A percentile compares a stretch with the other conserved stretches of the same genome.
Evolutionary conservation across 2,329 filamentous ascomycete species (phyloP).

Genomic region (Neofusicoccum sp.): DNA sequence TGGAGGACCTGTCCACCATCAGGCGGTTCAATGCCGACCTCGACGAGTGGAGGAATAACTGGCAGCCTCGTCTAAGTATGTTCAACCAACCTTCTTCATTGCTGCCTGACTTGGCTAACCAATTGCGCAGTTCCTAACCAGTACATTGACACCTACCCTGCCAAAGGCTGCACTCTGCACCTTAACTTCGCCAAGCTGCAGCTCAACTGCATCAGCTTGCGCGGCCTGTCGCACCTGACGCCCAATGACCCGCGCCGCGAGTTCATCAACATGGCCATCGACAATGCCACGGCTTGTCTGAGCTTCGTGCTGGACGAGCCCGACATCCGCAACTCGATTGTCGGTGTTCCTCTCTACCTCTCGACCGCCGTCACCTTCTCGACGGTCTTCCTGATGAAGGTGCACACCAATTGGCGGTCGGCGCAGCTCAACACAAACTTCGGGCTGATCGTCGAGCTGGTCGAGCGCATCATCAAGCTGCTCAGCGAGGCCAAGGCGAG

Average conservation of each 20-base stretch:
- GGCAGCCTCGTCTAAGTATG: conserved; percentile 33
- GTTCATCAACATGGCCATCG: conserved; percentile 23
- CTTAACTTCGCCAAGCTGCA: conserved; percentile 40
- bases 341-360: conserved; percentile 37
- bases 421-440: conserved; percentile 23
- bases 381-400: conserved; percentile 39
- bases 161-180: conserved; percentile 29
- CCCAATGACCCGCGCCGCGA: conserved; percentile 13
- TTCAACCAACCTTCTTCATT: neutral
- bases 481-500: conserved; percentile 32
- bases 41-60: conserved; percentile 43
- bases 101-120: neutral
- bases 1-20: conserved; percentile 38
- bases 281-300: conserved; percentile 28
- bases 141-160: conserved; percentile 29
- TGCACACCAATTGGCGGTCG: conserved; percentile 33
- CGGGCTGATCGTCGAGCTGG: conserved; percentile 37
- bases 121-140: conserved; percentile 20
- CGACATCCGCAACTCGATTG: conserved; percentile 32
- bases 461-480: conserved; percentile 34
- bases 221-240: conserved; percentile 21
- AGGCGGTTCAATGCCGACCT: conserved; percentile 43
- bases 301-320: conserved; percentile 34
- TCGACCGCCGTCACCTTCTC: conserved; percentile 41
- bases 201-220: conserved; percentile 32